Evolutionary conservation across 2,329 filamentous ascomycete genomes (phyloP).

Genomic region (Coniochaeta ligniaria): DNA sequence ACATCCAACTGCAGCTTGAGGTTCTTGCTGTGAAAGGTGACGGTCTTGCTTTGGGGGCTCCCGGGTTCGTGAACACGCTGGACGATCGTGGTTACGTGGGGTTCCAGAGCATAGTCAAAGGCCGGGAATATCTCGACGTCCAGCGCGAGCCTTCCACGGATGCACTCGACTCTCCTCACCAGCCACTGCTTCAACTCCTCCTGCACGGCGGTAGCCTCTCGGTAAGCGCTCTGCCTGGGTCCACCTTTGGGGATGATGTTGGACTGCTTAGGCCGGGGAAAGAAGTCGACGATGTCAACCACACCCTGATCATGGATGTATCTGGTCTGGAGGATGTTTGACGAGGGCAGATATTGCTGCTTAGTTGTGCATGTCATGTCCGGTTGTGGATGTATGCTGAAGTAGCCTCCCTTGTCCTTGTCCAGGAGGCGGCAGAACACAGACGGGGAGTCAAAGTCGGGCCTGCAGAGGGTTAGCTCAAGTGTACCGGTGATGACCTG

Average conservation of each 20-base stretch:
- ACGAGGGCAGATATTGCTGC: constrained; percentile 69
- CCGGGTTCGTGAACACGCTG: constrained; percentile 32
- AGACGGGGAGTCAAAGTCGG: constrained; percentile 70
- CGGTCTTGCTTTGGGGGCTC: constrained; percentile 45
- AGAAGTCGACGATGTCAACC: constrained; percentile 67
- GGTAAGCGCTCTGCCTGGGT: constrained; percentile 42
- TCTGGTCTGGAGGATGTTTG: constrained; percentile 70
- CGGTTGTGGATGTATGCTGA: constrained; percentile 54
- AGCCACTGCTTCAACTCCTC: constrained; percentile 65
- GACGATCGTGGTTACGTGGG: constrained; percentile 52
- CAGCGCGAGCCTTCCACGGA: constrained; percentile 58
- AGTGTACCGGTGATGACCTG: neutral
- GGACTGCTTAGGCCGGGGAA: constrained; percentile 59
- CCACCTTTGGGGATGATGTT: constrained; percentile 37
- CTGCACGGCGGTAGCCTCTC: constrained; percentile 45
- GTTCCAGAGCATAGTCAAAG: constrained; percentile 61
- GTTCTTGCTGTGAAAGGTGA: constrained; percentile 53
- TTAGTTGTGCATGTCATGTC: constrained; percentile 58
- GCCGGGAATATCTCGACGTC: constrained; percentile 67
- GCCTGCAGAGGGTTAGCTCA: constrained; percentile 38
- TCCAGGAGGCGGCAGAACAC: constrained; percentile 70
- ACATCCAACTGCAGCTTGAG: constrained; percentile 61
- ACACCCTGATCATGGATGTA: constrained; percentile 72
- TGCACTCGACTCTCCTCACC: constrained; percentile 64
- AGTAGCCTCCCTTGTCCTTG: constrained; percentile 67